Base-by-base conservation (phyloP, 2,329 filamentous ascomycete species). In the Fusarium mundagurra region DNA sequence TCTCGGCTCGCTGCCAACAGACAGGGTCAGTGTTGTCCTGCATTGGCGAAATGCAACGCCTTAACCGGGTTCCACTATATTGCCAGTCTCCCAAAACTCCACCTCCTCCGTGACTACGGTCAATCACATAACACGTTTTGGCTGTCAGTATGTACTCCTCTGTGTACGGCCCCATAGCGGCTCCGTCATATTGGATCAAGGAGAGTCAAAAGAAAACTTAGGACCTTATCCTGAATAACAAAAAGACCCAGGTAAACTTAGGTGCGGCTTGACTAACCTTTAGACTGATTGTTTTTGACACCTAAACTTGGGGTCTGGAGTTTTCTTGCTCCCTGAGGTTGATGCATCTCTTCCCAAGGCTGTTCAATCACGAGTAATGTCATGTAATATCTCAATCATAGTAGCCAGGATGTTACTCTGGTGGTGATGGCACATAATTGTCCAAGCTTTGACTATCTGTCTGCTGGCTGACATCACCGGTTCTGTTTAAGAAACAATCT, bases 71-170 rank as follows among this genome's bases (percentile, higher is more conserved):
- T 54, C 67, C 67, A 70, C 67, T 53, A 33, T 29, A 34, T 68
- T 44, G 47, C 55, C 27, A 44, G 51, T 27, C 39, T 34, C 36
- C 41, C 50, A 51, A 60, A 54, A 45, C 59, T 64, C 68, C 66
- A 69, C 64, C 43, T 55, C 38, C 38, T 51, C 24, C 63, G 58
- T 76, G 67, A 69, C 71, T 57, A 63, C 60, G 64, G 64, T 76
- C 72, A 78, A 78, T 78, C 76, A 69, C 76, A 71, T 69, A 77
- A 77, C 66, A 74, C 71, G 61, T 71, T 75, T 67, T 60, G 27
- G 24, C 57, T 67, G 62, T 71, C 38, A 55, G 50, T 50, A 65
- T 58, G 50, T 50, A 65, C 61, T 59, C 55, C 68, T 41, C 71
- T 60, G 48, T 34, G 38, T 66, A 66, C 64, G 67, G 71, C 61